Evolutionary conservation across 257 asterid species (phyloP).

Genomic region (Fraxinus americana): DNA sequence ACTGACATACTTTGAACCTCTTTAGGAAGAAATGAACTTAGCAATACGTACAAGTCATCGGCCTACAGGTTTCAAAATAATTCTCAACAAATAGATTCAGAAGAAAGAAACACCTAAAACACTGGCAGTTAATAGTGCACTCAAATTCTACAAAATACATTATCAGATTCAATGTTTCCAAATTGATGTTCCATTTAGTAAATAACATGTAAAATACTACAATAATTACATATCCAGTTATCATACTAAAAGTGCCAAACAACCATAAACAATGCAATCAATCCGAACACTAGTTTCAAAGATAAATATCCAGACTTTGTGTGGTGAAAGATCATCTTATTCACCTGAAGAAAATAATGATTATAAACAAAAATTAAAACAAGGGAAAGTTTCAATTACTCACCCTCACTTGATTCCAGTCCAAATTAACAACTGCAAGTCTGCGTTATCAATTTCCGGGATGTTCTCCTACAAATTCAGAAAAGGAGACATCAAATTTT

Average conservation of each 20-base stretch:
- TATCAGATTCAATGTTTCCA: not conserved
- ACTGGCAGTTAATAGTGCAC: constrained; percentile 5
- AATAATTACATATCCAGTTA: not conserved
- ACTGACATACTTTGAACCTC: constrained; percentile 70
- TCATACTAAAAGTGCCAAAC: not conserved
- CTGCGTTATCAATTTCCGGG: constrained; percentile 76
- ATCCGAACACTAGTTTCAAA: not conserved
- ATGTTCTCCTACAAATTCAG: constrained; percentile 53
- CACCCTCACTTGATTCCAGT: constrained; percentile 94
- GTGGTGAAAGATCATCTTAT: constrained; percentile 18
- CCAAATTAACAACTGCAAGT: constrained; percentile 82
- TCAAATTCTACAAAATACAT: constrained; percentile 10
- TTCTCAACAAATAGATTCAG: not conserved
- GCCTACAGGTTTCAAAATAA: constrained; percentile 50
- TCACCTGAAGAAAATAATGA: constrained; percentile 6
- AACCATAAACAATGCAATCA: not conserved
- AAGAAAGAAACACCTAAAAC: constrained; percentile 10
- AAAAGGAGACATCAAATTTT: constrained; percentile 9
- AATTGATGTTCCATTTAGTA: not conserved
- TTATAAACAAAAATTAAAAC: constrained; percentile 4
- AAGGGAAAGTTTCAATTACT: constrained; percentile 22
- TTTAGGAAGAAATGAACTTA: constrained; percentile 77
- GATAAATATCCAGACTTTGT: not conserved
- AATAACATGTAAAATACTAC: not conserved
- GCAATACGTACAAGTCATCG: constrained; percentile 69